Conservation (phyloP, 441 rosid species). For the Aquilaria agallochum region DNA sequence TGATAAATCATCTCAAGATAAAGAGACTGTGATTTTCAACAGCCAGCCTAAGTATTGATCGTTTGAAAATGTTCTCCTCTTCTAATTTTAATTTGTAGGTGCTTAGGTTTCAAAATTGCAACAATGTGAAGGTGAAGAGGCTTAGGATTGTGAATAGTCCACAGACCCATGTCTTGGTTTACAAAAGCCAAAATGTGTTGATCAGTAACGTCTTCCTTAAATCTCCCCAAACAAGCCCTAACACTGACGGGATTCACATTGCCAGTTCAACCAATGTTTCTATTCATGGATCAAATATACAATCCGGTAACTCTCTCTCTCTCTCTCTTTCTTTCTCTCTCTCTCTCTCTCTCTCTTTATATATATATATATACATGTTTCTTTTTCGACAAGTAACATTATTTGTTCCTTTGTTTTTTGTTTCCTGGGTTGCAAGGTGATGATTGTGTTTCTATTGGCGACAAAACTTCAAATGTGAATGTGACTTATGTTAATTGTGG, state of each 20-base stretch:
- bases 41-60: too few relatives aligned
- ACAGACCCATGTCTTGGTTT: slow-evolving; percentile 31
- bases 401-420: too few relatives aligned
- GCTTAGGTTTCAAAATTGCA: slow-evolving; percentile 24
- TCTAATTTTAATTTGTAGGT: slow-evolving; percentile 20
- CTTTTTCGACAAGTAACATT: too few relatives aligned
- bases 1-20: too few relatives aligned
- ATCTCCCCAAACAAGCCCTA: slow-evolving; percentile 46
- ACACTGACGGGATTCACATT: slow-evolving; percentile 59
- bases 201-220: slow-evolving; percentile 21
- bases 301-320: slow-evolving; percentile 25
- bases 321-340: too few relatives aligned
- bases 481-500: slow-evolving; percentile 36
- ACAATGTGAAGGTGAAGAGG: slow-evolving; percentile 17
- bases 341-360: too few relatives aligned
- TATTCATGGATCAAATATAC: slow-evolving; percentile 21
- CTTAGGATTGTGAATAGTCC: slow-evolving; percentile 36
- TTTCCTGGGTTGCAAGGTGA: slow-evolving; percentile 30
- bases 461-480: slow-evolving; percentile 19
- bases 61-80: too few relatives aligned
- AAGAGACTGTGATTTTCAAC: too few relatives aligned
- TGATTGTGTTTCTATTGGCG: slow-evolving; percentile 56
- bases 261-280: slow-evolving; percentile 23
- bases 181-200: slow-evolving; percentile 21
- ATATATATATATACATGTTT: too few relatives aligned